Percentiles rank a stretch among this genome's conserved stretches.
Evolutionary conservation across 75 land plant genomes (phyloP).

Genomic region (Sequoiadendron giganteum): DNA sequence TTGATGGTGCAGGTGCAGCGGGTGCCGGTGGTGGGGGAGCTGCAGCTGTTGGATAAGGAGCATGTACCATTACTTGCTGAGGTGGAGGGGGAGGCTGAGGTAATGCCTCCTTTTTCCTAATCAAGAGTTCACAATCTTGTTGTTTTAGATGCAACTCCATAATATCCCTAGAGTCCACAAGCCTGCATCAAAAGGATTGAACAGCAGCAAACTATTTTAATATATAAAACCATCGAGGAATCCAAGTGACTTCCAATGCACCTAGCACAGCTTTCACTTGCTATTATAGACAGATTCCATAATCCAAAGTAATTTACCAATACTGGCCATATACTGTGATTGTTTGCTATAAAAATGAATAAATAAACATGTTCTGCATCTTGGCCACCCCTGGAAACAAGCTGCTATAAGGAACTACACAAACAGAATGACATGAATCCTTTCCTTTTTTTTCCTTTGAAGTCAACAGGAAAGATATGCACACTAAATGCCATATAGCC

Average conservation of each 20-base stretch:
- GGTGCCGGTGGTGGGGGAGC: slow-evolving; percentile 18
- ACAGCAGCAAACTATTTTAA: neutral
- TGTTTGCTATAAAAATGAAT: neutral
- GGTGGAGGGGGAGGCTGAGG: slow-evolving; percentile 54
- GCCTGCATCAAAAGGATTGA: slow-evolving; percentile 37
- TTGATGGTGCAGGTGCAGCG: slow-evolving; percentile 15
- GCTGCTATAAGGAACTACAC: neutral
- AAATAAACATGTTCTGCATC: neutral
- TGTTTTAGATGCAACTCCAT: slow-evolving; percentile 86
- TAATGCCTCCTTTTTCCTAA: slow-evolving; percentile 89
- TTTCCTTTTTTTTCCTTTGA: neutral
- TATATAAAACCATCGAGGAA: neutral
- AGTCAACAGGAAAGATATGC: neutral
- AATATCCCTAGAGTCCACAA: slow-evolving; percentile 85
- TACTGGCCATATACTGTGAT: neutral
- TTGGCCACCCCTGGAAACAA: neutral
- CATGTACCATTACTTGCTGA: slow-evolving; percentile 22
- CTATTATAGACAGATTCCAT: neutral
- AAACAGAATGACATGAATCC: neutral
- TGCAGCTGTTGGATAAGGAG: slow-evolving; percentile 20
- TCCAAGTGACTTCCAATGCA: neutral
- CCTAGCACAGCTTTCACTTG: neutral
- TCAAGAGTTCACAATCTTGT: slow-evolving; percentile 67
- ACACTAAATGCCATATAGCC: neutral
- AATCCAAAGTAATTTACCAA: neutral